These are phyloP conservation scores for Carex arenaria DNA, from an alignment of 202 grass and related monocot species.

Conservation along the genomic window DNA sequence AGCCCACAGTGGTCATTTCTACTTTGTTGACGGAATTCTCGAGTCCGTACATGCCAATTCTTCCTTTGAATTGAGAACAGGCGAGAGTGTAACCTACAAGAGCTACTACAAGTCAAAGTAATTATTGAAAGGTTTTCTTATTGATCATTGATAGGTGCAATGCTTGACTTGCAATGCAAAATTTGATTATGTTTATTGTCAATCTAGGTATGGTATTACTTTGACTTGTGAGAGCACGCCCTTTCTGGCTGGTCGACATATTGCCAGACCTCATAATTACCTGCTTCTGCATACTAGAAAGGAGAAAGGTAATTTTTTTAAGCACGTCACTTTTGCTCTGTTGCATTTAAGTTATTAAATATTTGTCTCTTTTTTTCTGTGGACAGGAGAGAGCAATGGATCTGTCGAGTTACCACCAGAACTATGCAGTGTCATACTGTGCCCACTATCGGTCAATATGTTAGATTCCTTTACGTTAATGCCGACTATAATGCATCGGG, in stretches of 20 bases:
- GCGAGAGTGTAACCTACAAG: slow-evolving; percentile 45
- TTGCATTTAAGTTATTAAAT: background rate
- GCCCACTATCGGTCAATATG: slow-evolving; percentile 34
- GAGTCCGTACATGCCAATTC: slow-evolving; percentile 45
- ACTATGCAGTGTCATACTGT: slow-evolving; percentile 63
- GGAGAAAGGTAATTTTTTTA: slow-evolving; percentile 43
- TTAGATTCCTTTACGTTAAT: slow-evolving; percentile 43
- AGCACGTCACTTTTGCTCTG: background rate
- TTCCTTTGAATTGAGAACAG: slow-evolving; percentile 30
- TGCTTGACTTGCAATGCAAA: background rate
- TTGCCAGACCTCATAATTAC: slow-evolving; percentile 45
- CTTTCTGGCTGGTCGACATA: slow-evolving; percentile 38
- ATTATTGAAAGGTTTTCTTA: slow-evolving; percentile 1
- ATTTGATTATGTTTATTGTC: background rate
- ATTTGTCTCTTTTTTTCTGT: slow-evolving; percentile 27
- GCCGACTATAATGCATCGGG: slow-evolving; percentile 68
- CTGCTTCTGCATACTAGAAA: slow-evolving; percentile 27
- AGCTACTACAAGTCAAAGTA: slow-evolving; percentile 54
- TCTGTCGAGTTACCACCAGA: slow-evolving; percentile 73
- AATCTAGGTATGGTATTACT: slow-evolving; percentile 39
- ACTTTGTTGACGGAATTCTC: slow-evolving; percentile 51
- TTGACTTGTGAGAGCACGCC: slow-evolving; percentile 42
- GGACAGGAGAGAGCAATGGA: slow-evolving; percentile 22
- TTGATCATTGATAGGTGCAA: background rate
- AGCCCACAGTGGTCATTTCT: slow-evolving; percentile 46